A percentile compares a stretch with the other conserved stretches of the same genome.
Conservation (phyloP, 2,329 filamentous ascomycete genomes). For the Aureobasidium sp. region DNA sequence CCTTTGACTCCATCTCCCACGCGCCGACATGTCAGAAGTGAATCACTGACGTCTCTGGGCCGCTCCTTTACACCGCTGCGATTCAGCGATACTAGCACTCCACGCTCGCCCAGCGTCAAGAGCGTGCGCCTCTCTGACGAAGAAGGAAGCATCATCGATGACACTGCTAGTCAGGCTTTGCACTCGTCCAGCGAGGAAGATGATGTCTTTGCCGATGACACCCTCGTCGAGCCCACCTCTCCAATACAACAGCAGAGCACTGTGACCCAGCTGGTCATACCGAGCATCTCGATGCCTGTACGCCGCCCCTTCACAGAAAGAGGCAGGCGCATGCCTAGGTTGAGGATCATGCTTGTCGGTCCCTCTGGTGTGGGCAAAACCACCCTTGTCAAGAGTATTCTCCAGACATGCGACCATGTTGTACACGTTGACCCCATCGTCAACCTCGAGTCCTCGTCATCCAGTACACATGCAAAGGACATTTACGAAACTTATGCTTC, state of each 20-base stretch:
- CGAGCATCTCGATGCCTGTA: slow-evolving; percentile 83
- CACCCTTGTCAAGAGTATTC: slow-evolving; percentile 78
- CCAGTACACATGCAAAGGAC: slow-evolving; percentile 15
- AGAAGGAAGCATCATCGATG: slow-evolving; percentile 46
- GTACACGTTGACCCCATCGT: slow-evolving; percentile 71
- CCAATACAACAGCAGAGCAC: slow-evolving; percentile 27
- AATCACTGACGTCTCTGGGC: slow-evolving; percentile 25
- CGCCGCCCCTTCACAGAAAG: slow-evolving; percentile 83
- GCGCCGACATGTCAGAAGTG: slow-evolving; percentile 24
- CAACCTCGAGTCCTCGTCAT: slow-evolving; percentile 16
- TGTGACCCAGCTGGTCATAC: slow-evolving; percentile 87
- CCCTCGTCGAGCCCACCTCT: slow-evolving; percentile 23
- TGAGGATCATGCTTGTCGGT: slow-evolving; percentile 85
- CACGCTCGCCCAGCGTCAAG: slow-evolving; percentile 52
- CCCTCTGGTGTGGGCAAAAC: slow-evolving; percentile 78
- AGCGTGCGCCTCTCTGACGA: slow-evolving; percentile 54
- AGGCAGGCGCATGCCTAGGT: slow-evolving; percentile 73
- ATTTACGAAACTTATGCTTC: slow-evolving; percentile 40
- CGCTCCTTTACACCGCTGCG: slow-evolving; percentile 43
- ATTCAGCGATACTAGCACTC: slow-evolving; percentile 48
- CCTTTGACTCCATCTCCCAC: slow-evolving; percentile 24
- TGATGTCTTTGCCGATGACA: slow-evolving; percentile 43
- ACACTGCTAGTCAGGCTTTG: slow-evolving; percentile 49
- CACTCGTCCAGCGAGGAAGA: slow-evolving; percentile 49
- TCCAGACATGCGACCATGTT: slow-evolving; percentile 82